Conservation (phyloP, 495 filamentous ascomycete species). For the Aspergillus olivimuriae region DNA sequence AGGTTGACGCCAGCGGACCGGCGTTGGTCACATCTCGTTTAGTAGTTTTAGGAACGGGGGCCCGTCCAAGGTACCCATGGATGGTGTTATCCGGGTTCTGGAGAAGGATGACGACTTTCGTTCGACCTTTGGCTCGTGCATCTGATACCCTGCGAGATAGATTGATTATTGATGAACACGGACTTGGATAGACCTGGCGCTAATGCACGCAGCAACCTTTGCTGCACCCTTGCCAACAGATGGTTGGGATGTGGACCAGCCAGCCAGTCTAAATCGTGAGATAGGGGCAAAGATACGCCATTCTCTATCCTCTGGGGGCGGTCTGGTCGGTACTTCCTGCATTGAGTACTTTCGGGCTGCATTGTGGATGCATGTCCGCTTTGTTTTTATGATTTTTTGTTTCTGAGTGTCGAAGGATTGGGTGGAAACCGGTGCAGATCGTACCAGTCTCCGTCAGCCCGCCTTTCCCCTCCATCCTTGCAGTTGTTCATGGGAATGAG, state of each 20-base stretch:
- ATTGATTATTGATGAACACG: neutral
- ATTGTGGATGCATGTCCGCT: neutral
- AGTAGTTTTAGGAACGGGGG: neutral
- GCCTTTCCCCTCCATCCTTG: conserved; percentile 7
- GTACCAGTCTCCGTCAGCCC: neutral
- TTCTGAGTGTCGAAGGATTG: neutral
- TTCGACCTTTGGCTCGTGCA: too few relatives aligned
- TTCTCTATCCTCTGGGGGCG: neutral
- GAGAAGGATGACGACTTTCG: neutral
- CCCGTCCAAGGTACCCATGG: conserved; percentile 1
- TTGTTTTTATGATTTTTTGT: neutral
- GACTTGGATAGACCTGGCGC: neutral
- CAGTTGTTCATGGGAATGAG: conserved; percentile 8
- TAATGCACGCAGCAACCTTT: neutral
- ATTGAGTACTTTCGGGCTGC: neutral
- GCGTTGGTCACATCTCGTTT: too few relatives aligned
- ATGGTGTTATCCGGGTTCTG: neutral
- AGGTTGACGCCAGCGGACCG: too few relatives aligned
- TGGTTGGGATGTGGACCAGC: neutral
- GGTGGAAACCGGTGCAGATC: neutral
- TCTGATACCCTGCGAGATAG: too few relatives aligned
- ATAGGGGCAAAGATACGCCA: neutral
- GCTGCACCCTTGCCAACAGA: neutral
- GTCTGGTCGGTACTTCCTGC: neutral
- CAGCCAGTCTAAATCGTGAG: neutral